Base-by-base conservation (phyloP, 768 basidiomycete genomes). In the Pholiota conissans region DNA sequence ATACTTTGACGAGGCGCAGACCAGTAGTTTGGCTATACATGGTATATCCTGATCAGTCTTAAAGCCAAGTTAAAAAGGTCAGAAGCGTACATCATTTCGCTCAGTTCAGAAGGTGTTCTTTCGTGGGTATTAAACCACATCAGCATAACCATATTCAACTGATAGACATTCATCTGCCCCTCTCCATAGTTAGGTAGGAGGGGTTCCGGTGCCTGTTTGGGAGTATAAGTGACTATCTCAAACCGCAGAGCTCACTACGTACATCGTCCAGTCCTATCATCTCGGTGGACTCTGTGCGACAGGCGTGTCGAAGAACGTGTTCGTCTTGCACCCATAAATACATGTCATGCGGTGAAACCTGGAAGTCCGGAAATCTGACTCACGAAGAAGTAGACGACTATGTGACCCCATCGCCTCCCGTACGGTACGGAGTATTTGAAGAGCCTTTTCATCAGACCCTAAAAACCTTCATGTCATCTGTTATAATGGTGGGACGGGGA, bases 371-470 rank as follows among this genome's bases (percentile, higher is more conserved):
- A 39, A 18, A 9, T 8, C 3, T 22, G 22, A 60, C 73, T 52
- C 53, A 74, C 75, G 69, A 48, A 77, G 67, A 24, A 77, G 65
- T 11, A 76, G 37, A 0, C 69, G 68, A 46, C 69, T 74, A 1
- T 62, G 39, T 0, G 67, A 65, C 1, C 61, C 62, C 75, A 78
- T 76, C 1, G 70, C 73, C 26, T 70, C 65, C n/a, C 68, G 60
- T 2, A 77, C 63, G 46, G 69, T 67, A n/a, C 58, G 54, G 5
- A 78, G 65, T 5, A 76, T 73, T 29, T 56, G 53, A 8, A 69
- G 35, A 62, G 56, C 61, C 39, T 71, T 67, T 5, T 56, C 63
- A 45, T 77, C 71, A 1, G 71, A 69, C 76, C 75, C 71, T 74
- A 55, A 5, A n/a, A 27, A 20, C 37, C 16, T n/a, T n/a, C 3